Evolutionary conservation across 108 stramenopile species (phyloP), one percentile per base, ranked within the genome.

Genomic region (Skeletonema potamos): DNA sequence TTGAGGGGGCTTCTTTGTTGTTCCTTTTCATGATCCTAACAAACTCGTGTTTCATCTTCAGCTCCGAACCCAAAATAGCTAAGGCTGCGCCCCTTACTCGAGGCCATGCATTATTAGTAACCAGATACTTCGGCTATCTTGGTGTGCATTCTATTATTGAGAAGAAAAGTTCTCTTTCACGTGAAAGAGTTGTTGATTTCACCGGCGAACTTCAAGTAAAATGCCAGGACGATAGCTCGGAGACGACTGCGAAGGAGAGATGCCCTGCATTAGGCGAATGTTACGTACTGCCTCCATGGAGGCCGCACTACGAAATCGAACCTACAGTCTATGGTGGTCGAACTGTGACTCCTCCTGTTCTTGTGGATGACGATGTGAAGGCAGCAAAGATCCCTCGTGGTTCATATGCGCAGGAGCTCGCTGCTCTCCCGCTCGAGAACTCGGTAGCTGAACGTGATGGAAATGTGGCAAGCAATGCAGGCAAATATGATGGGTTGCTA

Each of bases 51-150:
- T 6, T 0, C 17, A 34, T 59, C 33, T 59, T 22, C 24, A 79
- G 77, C 43, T 66, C 75, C 28, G 84, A 78, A 15, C 84, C 84
- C 54, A 80, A 70, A 51, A 73, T 75, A 7, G 87, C 82, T 18
- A 87, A 88, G 33, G 89, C 86, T 32, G 85, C 82, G 13, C 75
- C 88, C 5, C 86, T 91, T 24, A 95, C 92, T 72, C 86, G 89
- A n/a, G 92, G 91, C 2, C 83, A 84, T 54, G 94, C 90, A 18
- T 85, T 95, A 73, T 69, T 95, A 6, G 89, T 95, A 3, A 92
- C 92, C 87, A 81, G 94, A 51, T 89, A 93, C 62, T 95, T 91
- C 81, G 94, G 94, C 9, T 93, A 89, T 73, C 85, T 92, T 20
- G 94, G 94, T 13, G 56, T 95, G 57, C 94, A 95, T 41, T 75